Conservation (phyloP, 208 protist species). For the Leishmania gerbilli region DNA sequence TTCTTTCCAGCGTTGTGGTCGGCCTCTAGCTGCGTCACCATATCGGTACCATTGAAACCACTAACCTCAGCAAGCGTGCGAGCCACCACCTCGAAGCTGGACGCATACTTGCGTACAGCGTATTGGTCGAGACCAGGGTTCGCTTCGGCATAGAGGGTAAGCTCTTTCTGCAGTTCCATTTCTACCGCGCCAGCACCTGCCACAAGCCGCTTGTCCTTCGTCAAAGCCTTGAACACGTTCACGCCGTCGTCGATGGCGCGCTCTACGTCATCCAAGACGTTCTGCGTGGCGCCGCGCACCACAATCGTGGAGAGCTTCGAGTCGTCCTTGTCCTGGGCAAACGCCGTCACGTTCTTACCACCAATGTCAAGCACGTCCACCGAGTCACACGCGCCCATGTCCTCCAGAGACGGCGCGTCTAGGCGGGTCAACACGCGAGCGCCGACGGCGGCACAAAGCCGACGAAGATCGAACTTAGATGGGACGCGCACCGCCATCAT, state of each 20-base stretch:
- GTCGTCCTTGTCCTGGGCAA: slow-evolving; percentile 93
- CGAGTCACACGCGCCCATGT: slow-evolving; percentile 95
- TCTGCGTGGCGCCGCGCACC: slow-evolving; percentile 98
- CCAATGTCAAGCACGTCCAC: slow-evolving; percentile 97
- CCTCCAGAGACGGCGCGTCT: slow-evolving; percentile 92
- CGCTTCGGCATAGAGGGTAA: slow-evolving; percentile 87
- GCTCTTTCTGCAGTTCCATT: slow-evolving; percentile 93
- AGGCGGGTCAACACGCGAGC: slow-evolving; percentile 95
- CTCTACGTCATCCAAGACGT: slow-evolving; percentile 98
- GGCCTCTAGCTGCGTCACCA: slow-evolving; percentile 96
- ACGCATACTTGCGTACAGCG: slow-evolving; percentile 97
- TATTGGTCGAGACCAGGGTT: slow-evolving; percentile 98
- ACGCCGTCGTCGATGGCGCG: slow-evolving; percentile 98
- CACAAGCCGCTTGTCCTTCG: slow-evolving; percentile 95
- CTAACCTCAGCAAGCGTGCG: slow-evolving; percentile 98
- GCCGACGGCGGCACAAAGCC: slow-evolving; percentile 97
- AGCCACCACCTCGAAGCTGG: slow-evolving; percentile 98
- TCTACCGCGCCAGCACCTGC: slow-evolving; percentile 98
- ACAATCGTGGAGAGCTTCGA: slow-evolving; percentile 98
- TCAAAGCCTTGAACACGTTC: slow-evolving; percentile 97
- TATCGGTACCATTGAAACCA: slow-evolving; percentile 95
- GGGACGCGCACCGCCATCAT: slow-evolving; percentile 99
- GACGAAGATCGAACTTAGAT: slow-evolving; percentile 99
- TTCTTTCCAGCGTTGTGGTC: slow-evolving; percentile 94
- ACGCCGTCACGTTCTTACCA: slow-evolving; percentile 94